A percentile compares a stretch with the other conserved stretches of the same genome.
phyloP scores from a whole-genome alignment of 176 grass and related monocot genomes.

The Metroxylon sagu region DNA sequence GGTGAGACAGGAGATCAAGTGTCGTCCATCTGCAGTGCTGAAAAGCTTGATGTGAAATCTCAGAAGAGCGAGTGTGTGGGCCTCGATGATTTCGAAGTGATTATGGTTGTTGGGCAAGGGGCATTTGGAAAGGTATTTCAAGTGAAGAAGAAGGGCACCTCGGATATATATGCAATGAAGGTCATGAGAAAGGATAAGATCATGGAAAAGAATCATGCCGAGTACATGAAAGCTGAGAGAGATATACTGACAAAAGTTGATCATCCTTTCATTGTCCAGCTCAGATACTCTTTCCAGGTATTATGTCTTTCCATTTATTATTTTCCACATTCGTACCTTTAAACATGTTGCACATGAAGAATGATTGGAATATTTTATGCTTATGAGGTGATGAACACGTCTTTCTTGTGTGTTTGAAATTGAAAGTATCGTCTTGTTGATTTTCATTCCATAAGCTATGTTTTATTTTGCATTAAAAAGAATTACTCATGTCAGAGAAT shows the following conservation, averaged over 20 bases:
- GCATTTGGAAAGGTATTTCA: conserved; percentile 98
- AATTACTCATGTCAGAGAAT: too few relatives aligned
- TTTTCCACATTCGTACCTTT: not conserved
- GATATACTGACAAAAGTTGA: conserved; percentile 98
- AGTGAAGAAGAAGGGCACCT: conserved; percentile 83
- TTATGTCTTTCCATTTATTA: not conserved
- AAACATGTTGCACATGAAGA: too few relatives aligned
- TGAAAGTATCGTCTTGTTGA: too few relatives aligned
- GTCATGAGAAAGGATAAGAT: conserved; percentile 99
- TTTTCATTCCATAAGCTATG: too few relatives aligned
- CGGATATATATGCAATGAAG: conserved; percentile 99
- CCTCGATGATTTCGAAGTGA: conserved; percentile 78
- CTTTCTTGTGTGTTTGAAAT: too few relatives aligned
- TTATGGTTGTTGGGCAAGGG: conserved; percentile 94
- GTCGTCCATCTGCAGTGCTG: conserved; percentile 17
- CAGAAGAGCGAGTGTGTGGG: conserved; percentile 59
- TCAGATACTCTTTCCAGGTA: conserved; percentile 99
- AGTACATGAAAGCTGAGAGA: conserved; percentile 99
- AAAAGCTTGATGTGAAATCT: conserved; percentile 35
- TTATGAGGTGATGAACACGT: too few relatives aligned
- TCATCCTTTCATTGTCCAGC: conserved; percentile 92
- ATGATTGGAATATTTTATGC: too few relatives aligned
- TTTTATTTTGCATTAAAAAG: too few relatives aligned
- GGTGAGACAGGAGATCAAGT: conserved; percentile 40
- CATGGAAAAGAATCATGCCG: conserved; percentile 95